Conservation (phyloP, 192 early-diverging fungal genomes). For the Podila epicladia region DNA sequence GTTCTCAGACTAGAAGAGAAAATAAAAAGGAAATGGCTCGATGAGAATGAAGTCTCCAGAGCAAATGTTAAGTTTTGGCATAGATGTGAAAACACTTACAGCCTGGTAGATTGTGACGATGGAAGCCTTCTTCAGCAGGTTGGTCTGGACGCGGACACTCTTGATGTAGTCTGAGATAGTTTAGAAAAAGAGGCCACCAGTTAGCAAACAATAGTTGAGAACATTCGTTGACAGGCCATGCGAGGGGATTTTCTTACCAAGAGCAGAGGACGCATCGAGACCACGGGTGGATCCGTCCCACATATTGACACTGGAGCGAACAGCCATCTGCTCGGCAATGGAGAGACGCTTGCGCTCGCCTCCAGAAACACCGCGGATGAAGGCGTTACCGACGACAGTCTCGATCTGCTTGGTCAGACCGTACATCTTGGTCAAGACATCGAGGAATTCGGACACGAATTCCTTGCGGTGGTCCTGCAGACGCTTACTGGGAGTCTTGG, state of each 20-base stretch:
- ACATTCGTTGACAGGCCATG: background rate
- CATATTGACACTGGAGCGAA: constrained; percentile 60
- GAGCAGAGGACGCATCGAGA: constrained; percentile 71
- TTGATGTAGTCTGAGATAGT: background rate
- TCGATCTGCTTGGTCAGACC: constrained; percentile 71
- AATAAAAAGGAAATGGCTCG: constrained; percentile 32
- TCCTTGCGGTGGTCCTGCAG: constrained; percentile 58
- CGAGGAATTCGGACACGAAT: constrained; percentile 59
- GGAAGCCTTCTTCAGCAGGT: constrained; percentile 72
- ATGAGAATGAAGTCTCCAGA: constrained; percentile 18
- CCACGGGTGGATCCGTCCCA: constrained; percentile 80
- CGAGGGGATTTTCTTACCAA: constrained; percentile 72
- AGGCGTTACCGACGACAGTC: constrained; percentile 79
- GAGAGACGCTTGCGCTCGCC: constrained; percentile 83
- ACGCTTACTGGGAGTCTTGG: constrained; percentile 70
- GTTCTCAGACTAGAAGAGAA: constrained; percentile 68
- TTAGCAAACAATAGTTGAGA: background rate
- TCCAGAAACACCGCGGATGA: constrained; percentile 82
- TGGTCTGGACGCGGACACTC: constrained; percentile 2
- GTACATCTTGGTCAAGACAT: constrained; percentile 68
- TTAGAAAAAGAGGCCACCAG: constrained; percentile 59
- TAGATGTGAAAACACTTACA: constrained; percentile 57
- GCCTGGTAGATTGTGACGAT: constrained; percentile 79
- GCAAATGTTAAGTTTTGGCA: constrained; percentile 9
- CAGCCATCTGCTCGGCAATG: constrained; percentile 81